Conservation (phyloP, 139 green algal species). For the Chlorella sp. region DNA sequence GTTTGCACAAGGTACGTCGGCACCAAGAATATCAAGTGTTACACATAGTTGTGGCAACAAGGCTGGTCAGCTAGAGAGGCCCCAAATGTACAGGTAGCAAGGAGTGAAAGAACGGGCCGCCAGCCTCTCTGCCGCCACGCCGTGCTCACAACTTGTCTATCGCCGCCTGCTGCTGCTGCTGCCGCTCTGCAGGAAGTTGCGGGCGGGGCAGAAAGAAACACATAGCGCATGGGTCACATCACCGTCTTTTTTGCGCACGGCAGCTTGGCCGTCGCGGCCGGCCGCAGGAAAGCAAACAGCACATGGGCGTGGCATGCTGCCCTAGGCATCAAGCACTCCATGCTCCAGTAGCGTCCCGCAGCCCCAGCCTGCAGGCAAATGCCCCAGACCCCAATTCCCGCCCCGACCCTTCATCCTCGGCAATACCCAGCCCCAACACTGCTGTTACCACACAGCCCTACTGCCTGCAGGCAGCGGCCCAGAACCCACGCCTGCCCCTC, state of each 20-base stretch:
- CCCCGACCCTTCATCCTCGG: too few relatives aligned
- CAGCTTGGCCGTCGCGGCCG: too few relatives aligned
- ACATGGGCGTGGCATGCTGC: background rate
- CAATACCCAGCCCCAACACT: too few relatives aligned
- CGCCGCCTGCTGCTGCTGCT: constrained; percentile 19
- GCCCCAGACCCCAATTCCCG: background rate
- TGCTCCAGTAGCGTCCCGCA: too few relatives aligned
- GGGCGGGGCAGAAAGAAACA: background rate
- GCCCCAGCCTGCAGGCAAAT: background rate
- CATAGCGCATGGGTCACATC: background rate
- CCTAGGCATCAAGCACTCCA: too few relatives aligned
- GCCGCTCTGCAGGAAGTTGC: background rate
- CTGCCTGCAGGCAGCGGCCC: background rate
- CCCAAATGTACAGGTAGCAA: too few relatives aligned
- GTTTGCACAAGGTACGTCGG: too few relatives aligned
- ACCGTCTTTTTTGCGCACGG: background rate
- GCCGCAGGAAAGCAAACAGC: background rate
- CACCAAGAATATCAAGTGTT: too few relatives aligned
- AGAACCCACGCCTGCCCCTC: background rate
- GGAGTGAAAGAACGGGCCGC: too few relatives aligned
- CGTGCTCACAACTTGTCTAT: background rate
- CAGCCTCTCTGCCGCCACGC: background rate
- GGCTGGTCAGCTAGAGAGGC: too few relatives aligned
- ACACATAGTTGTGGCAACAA: too few relatives aligned
- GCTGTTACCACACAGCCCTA: background rate